Conservation (phyloP, 352 stramenopile genomes). For the Blastocystis sp. region DNA sequence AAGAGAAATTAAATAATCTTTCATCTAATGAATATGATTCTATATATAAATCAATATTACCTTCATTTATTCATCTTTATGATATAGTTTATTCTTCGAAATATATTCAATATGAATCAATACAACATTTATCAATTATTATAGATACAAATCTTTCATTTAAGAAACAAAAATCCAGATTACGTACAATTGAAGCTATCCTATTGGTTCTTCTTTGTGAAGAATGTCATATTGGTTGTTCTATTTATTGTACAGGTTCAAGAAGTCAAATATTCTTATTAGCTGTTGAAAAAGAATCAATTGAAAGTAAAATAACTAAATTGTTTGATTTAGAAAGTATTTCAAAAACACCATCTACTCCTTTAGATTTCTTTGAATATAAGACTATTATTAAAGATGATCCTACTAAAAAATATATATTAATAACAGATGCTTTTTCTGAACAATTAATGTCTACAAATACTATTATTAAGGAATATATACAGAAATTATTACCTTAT, state of each 20-base stretch:
- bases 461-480: not conserved
- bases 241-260: not conserved
- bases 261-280: not conserved
- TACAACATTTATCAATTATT: too few species aligned
- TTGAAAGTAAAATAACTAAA: not conserved
- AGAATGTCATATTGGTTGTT: not conserved
- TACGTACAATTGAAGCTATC: not conserved
- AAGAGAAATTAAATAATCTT: too few species aligned
- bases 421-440: slow-evolving; percentile 3
- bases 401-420: not conserved
- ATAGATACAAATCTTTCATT: too few species aligned
- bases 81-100: too few species aligned
- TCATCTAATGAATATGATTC: too few species aligned
- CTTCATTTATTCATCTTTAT: too few species aligned
- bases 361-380: not conserved
- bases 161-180: not conserved
- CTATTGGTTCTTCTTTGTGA: not conserved
- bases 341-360: slow-evolving; percentile 10
- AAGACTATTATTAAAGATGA: not conserved
- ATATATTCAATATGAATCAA: too few species aligned
- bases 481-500: not conserved
- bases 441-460: slow-evolving; percentile 8
- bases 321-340: slow-evolving; percentile 9
- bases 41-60: too few species aligned
- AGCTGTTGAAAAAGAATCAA: not conserved